A percentile compares a stretch with the other conserved stretches of the same genome.
phyloP scores from a whole-genome alignment of 306 rosid species.

The Inga leiocalycina region DNA sequence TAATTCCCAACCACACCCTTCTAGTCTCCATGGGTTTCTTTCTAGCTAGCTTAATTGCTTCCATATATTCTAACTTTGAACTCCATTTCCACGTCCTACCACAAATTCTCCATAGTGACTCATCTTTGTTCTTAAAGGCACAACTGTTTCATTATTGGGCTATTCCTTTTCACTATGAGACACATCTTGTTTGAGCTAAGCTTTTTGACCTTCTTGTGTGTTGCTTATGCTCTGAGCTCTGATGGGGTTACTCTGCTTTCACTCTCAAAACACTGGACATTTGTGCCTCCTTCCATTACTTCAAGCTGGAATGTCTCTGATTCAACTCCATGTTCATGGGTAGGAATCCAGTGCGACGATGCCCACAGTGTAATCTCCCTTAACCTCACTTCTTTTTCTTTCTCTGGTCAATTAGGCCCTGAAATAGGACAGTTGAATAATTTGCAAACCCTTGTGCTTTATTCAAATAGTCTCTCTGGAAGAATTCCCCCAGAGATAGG shows the following conservation, averaged over 20 bases:
- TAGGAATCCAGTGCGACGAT: constrained; percentile 60
- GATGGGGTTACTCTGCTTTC: constrained; percentile 65
- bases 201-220: constrained; percentile 26
- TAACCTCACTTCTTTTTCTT: constrained; percentile 45
- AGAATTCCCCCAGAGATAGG: constrained; percentile 44
- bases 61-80: not conserved
- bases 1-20: not conserved
- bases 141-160: not conserved
- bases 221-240: constrained; percentile 45
- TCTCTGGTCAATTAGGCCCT: constrained; percentile 65
- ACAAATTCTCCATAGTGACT: not conserved
- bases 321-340: constrained; percentile 81
- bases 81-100: too few species aligned
- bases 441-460: constrained; percentile 40
- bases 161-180: not conserved
- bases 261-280: constrained; percentile 52
- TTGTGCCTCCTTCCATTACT: constrained; percentile 42
- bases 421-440: constrained; percentile 46
- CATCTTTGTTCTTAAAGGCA: not conserved
- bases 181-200: constrained; percentile 27
- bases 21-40: not conserved
- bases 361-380: constrained; percentile 49
- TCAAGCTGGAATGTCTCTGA: constrained; percentile 65
- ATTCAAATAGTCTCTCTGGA: constrained; percentile 39
- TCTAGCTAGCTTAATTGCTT: not conserved